phyloP scores from a whole-genome alignment of 2,329 filamentous ascomycete species.

The Lasiodiplodia sp. region DNA sequence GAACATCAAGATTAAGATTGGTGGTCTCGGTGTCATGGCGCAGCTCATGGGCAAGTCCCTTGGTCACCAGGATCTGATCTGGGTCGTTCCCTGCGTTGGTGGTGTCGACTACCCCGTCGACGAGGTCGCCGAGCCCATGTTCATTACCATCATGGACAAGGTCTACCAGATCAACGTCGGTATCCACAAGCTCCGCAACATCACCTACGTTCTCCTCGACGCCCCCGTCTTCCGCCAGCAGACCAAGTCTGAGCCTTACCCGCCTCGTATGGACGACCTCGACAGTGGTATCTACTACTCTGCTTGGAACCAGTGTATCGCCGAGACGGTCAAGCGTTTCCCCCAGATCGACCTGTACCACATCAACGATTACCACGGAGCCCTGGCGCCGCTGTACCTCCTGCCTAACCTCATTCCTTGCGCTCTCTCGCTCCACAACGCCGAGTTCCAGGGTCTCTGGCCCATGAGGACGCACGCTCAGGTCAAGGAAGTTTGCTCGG shows the following conservation, averaged over 20 bases:
- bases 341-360: slow-evolving; percentile 66
- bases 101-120: slow-evolving; percentile 70
- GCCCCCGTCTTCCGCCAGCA: slow-evolving; percentile 72
- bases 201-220: slow-evolving; percentile 73
- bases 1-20: slow-evolving; percentile 75
- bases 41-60: slow-evolving; percentile 73
- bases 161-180: slow-evolving; percentile 69
- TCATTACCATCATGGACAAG: slow-evolving; percentile 66
- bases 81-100: slow-evolving; percentile 59
- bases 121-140: slow-evolving; percentile 66
- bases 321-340: slow-evolving; percentile 68
- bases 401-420: slow-evolving; percentile 68
- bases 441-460: slow-evolving; percentile 74
- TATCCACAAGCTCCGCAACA: slow-evolving; percentile 69
- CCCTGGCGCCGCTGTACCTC: slow-evolving; percentile 69
- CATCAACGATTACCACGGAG: slow-evolving; percentile 70
- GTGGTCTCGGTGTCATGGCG: slow-evolving; percentile 74
- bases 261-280: slow-evolving; percentile 72
- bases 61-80: slow-evolving; percentile 70
- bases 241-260: slow-evolving; percentile 68
- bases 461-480: slow-evolving; percentile 61
- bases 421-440: slow-evolving; percentile 71
- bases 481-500: slow-evolving; percentile 62
- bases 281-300: slow-evolving; percentile 70
- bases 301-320: slow-evolving; percentile 75